Base-by-base conservation (phyloP, 768 basidiomycete species). In the Hypholoma fasciculare region DNA sequence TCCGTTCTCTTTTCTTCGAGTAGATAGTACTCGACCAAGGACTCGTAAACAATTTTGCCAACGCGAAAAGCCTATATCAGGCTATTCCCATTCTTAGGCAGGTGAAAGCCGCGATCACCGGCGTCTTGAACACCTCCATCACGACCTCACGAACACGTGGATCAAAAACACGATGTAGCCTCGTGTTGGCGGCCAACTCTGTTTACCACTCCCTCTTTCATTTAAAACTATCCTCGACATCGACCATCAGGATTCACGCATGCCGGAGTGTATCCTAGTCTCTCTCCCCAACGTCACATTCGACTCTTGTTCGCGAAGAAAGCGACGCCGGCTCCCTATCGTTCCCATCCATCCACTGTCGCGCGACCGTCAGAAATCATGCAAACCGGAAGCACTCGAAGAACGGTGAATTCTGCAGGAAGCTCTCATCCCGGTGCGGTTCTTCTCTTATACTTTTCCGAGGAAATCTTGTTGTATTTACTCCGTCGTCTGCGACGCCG, bases 121-220 rank as follows among this genome's bases (percentile, higher is more conserved):
- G 56, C 59, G 59, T 54, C 52, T 58, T 55, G 54, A 60, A 53
- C 39, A 49, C 56, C 46, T 54, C 60, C 60, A 62, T 58, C 59
- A 34, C 30, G 62, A 58, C 59, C 54, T 47, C 55, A 42, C 48
- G 60, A 40, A 57, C 69, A 72, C 71, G 71, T 72, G 72, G 61
- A 71, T 67, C 60, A 62, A 51, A 52, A 65, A 62, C 74, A 76
- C 71, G 76, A 76, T 73, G 76, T 57, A 66, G 73, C 76, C 73
- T 75, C 76, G 71, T 77, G 76, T 68, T 54, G 52, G 40, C 49
- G 48, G 48, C 60, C 63, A 64, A 58, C 59, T 65, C 67, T 70
- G 62, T 66, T 62, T 64, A 56, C 63, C 62, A 61, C 61, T 62
- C 59, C 67, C 54, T 54, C 34, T 49, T 56, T 60, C 54, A 60